These are phyloP conservation scores for Forsythia viridissima DNA, from an alignment of 257 asterid genomes.

Conservation along the genomic window DNA sequence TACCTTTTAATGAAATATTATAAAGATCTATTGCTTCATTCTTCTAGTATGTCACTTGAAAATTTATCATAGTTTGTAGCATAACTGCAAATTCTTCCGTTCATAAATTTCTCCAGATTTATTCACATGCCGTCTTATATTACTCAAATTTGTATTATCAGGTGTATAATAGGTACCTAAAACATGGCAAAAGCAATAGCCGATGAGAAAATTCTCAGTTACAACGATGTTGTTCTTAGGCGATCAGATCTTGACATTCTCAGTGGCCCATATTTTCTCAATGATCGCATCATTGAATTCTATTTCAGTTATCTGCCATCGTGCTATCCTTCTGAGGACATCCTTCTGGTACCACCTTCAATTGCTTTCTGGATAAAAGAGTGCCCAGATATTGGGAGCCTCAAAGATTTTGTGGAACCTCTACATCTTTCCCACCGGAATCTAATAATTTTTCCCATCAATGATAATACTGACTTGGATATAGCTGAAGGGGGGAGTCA, in stretches of 20 bases:
- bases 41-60: background rate
- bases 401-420: constrained; percentile 65
- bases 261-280: constrained; percentile 66
- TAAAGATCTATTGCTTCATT: background rate
- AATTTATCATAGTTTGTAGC: background rate
- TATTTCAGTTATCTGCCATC: constrained; percentile 70
- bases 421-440: constrained; percentile 54
- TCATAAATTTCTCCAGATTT: background rate
- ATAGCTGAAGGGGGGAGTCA: constrained; percentile 78
- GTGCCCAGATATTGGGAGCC: constrained; percentile 53
- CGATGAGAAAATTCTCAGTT: constrained; percentile 70
- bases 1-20: background rate
- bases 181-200: constrained; percentile 39
- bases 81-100: background rate
- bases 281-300: constrained; percentile 84
- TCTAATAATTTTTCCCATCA: constrained; percentile 72
- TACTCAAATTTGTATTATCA: background rate
- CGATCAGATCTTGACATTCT: constrained; percentile 71
- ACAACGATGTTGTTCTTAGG: constrained; percentile 73
- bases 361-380: constrained; percentile 86
- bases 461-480: constrained; percentile 60
- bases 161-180: constrained; percentile 15
- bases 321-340: constrained; percentile 46
- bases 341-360: constrained; percentile 74
- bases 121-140: background rate